Evolutionary conservation across 164 flowering plant genomes (phyloP).

Genomic region (Liquidambar formosana): DNA sequence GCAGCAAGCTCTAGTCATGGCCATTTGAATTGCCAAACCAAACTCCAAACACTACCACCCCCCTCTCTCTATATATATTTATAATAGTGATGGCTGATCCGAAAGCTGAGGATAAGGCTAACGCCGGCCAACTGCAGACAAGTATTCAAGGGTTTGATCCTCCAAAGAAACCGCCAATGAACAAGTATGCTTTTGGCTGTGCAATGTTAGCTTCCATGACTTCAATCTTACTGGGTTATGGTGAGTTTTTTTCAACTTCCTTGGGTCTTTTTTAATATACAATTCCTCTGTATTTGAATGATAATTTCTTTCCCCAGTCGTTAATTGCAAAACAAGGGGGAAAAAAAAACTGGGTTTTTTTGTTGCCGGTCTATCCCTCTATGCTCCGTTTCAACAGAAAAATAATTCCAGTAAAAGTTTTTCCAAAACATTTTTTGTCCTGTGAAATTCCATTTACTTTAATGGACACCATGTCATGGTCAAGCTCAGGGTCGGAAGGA

Average conservation of each 20-base stretch:
- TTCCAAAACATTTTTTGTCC: too few species aligned
- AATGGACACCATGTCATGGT: too few species aligned
- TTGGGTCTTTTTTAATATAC: not conserved
- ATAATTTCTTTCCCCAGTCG: too few species aligned
- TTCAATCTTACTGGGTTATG: constrained; percentile 69
- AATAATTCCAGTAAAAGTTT: too few species aligned
- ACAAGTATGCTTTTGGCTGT: constrained; percentile 59
- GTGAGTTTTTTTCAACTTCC: constrained; percentile 21
- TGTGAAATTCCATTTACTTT: too few species aligned
- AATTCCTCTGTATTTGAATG: not conserved
- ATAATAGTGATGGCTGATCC: not conserved
- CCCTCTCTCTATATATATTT: not conserved
- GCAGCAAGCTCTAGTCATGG: not conserved
- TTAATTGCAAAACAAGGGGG: too few species aligned
- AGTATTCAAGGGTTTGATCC: constrained; percentile 21
- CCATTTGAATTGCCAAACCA: too few species aligned
- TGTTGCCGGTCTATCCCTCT: too few species aligned
- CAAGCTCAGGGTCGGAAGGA: too few species aligned
- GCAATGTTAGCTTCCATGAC: constrained; percentile 72
- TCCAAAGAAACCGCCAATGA: constrained; percentile 21
- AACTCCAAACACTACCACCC: not conserved
- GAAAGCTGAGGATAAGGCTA: not conserved
- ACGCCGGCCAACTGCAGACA: too few species aligned
- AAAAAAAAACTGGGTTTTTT: too few species aligned
- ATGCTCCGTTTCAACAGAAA: too few species aligned